Base-by-base conservation (phyloP, 441 rosid species). In the Gossypium gossypioides region DNA sequence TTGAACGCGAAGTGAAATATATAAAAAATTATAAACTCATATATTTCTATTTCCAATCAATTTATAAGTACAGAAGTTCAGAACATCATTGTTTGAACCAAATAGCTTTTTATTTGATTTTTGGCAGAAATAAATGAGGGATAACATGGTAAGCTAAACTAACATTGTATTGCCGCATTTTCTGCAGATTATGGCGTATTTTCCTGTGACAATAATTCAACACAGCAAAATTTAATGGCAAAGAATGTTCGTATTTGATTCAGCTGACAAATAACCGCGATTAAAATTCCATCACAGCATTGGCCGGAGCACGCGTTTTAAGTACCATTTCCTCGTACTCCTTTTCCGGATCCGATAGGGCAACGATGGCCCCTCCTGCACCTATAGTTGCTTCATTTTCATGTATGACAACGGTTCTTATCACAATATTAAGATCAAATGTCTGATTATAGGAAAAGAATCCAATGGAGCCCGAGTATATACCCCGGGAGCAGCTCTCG, bases 401-500 rank as follows among this genome's bases (percentile, higher is more conserved):
- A 29, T 91, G 95, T 76, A 95, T 83, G 50, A 91, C 87, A 0
- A 91, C 78, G 13, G 99, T 95, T 81, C 96, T 87, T 80, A 91
- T 95, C 73, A 95, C 98, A 3, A 95, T 88, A 76, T 91, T 92
- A 54, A 95, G 86, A 82, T 92, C 99, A 66, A 92, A 95, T 16
- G 97, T 85, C 73, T 84, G 89, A 62, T 90, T 89, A 54, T 89
- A 90, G 5, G 97, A 92, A 81, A 90, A 90, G 82, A 83, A 94
- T 42, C 96, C 97, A 7, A 94, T 84, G 57, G 97, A 92, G 51
- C 99, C 97, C 0, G 97, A 94, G 88, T 92, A 95, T 68, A 95
- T 85, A 1, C 97, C 96, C 18, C 99, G 88, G 21, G 96, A 84
- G 80, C 89, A 84, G 68, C 81, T 86, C 75, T 95, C 98, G 0